Evolutionary conservation across 192 early-diverging fungal species (phyloP).

Genomic region (Backusella sp.): DNA sequence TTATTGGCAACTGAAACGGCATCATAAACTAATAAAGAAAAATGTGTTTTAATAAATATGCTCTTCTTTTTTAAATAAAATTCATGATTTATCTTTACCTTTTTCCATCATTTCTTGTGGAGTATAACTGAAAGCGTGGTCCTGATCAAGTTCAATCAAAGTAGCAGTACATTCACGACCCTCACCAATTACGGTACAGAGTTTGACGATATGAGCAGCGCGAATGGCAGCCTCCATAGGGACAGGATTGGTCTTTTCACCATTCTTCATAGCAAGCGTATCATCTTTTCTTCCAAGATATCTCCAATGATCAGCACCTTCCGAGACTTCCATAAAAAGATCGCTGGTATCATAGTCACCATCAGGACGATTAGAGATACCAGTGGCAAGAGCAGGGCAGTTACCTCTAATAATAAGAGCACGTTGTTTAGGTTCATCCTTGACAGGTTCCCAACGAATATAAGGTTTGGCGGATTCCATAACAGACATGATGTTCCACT

Average conservation of each 20-base stretch:
- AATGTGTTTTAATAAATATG: neutral
- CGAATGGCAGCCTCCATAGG: slow-evolving; percentile 23
- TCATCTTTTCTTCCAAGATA: slow-evolving; percentile 23
- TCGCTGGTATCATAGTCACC: slow-evolving; percentile 29
- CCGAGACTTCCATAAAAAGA: neutral
- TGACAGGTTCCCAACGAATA: neutral
- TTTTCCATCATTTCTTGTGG: neutral
- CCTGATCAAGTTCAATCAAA: slow-evolving; percentile 6
- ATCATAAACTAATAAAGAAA: neutral
- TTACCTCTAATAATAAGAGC: slow-evolving; percentile 6
- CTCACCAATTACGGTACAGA: slow-evolving; percentile 19
- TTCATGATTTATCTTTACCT: neutral
- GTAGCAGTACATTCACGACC: slow-evolving; percentile 7
- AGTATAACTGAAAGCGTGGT: neutral
- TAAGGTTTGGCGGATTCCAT: neutral
- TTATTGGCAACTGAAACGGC: slow-evolving; percentile 22
- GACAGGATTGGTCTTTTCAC: slow-evolving; percentile 36
- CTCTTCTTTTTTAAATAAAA: neutral
- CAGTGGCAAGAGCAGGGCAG: slow-evolving; percentile 15
- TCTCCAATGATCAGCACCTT: neutral
- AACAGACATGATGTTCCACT: neutral
- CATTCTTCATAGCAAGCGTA: slow-evolving; percentile 26
- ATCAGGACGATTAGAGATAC: slow-evolving; percentile 11
- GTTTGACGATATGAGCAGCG: slow-evolving; percentile 1
- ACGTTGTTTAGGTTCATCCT: neutral